A percentile compares a stretch with the other conserved stretches of the same genome.
Evolutionary conservation across 2,329 filamentous ascomycete genomes (phyloP).

Genomic region (Magnaporthiopsis poae): DNA sequence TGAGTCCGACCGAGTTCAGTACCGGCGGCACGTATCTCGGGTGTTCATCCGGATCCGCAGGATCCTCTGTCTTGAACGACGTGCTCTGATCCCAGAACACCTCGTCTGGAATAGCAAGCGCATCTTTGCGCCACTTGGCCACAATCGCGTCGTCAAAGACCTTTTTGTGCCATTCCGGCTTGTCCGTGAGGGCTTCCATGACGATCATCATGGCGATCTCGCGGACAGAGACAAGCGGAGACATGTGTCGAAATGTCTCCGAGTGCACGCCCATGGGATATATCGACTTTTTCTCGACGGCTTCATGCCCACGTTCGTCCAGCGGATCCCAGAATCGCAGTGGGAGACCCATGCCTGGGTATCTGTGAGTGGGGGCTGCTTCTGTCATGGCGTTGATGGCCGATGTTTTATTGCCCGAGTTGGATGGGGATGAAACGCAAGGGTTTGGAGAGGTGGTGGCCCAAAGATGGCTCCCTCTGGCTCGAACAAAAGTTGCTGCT

Average conservation of each 20-base stretch:
- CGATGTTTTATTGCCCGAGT: neutral
- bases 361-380: conserved; percentile 3
- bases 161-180: conserved; percentile 26
- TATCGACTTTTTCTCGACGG: neutral
- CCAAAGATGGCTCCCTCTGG: neutral
- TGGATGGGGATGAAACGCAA: neutral
- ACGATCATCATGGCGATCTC: conserved; percentile 26
- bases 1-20: conserved; percentile 10
- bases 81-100: neutral
- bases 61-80: neutral
- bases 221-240: conserved; percentile 14
- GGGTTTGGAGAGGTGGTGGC: no score
- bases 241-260: no score
- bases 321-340: conserved; percentile 3
- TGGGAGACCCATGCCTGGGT: conserved; percentile 13
- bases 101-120: conserved; percentile 8
- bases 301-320: neutral
- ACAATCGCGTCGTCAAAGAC: conserved; percentile 24
- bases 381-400: neutral
- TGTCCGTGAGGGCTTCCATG: conserved; percentile 28
- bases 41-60: neutral
- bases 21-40: neutral
- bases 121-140: conserved; percentile 24
- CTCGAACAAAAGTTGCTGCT: no score
- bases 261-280: neutral